Base-by-base conservation (phyloP, 352 stramenopile genomes). In the Phytophthora rubi region DNA sequence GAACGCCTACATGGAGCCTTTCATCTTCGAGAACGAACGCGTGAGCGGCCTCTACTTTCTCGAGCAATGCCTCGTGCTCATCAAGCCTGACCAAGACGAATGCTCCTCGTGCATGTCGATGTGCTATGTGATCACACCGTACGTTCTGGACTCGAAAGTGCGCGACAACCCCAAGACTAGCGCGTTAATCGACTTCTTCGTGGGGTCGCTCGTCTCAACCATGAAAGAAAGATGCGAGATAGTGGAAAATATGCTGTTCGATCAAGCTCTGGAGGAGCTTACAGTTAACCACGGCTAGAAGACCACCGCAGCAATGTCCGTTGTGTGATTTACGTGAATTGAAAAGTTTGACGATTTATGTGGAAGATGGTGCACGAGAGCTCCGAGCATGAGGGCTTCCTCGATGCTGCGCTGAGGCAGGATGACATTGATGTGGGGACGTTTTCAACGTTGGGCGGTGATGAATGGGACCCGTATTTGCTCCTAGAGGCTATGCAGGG, bases 21-120 rank as follows among this genome's bases (percentile, higher is more conserved):
- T 85, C 37, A 71, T 82, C 57, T 89, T 90, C 70, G 64, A 73
- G 15, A 66, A 76, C 32, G 65, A 86, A 48, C 76, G 59, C 0
- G 59, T 88, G 4, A 62, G 70, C 7, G 79, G 77, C 2, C 59
- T 83, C 39, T 77, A 74, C 54, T 81, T 89, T 12, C 64, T 74
- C 1, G 80, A 91, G 49, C 75, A 84, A n/a, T 79, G 81, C 21
- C 87, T 86, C 64, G 79, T 91, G 51, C 62, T 91, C 23, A 72
- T 90, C 33, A 78, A 80, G 55, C 78, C 67, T 45, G 59, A 62
- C 45, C 76, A 75, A 30, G 28, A 71, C 65, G 44, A 62, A 47
- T 55, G 55, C 21, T 80, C 59, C 51, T 73, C 80, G 30, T 73
- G 82, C n/a, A 69, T 91, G 48, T 78, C 85, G 32, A 83, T 71